Percentiles rank a stretch among this genome's conserved stretches.
These are phyloP conservation scores for Kwoniella sp. DNA, from an alignment of 768 basidiomycete genomes.

Conservation along the genomic window DNA sequence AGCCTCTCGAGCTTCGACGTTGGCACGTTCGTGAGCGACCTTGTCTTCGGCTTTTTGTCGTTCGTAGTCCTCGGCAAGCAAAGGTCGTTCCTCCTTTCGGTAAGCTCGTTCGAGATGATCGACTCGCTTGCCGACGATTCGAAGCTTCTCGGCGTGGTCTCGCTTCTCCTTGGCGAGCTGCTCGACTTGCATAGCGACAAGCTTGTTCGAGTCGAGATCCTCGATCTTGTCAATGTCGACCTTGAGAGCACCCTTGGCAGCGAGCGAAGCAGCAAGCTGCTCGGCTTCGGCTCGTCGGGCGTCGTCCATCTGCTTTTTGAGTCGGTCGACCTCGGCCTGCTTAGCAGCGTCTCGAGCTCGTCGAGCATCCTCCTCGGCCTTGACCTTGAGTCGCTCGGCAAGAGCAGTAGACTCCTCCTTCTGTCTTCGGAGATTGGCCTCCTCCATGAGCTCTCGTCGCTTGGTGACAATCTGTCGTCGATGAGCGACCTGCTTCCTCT, in stretches of 20 bases:
- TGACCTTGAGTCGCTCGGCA: constrained; percentile 66
- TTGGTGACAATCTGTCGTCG: constrained; percentile 80
- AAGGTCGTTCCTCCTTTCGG: constrained; percentile 86
- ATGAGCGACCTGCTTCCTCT: constrained; percentile 59
- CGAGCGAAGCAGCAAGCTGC: constrained; percentile 80
- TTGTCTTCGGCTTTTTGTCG: constrained; percentile 78
- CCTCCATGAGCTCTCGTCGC: constrained; percentile 79
- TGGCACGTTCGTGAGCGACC: constrained; percentile 66
- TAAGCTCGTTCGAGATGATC: constrained; percentile 94
- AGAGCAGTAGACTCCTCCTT: constrained; percentile 81
- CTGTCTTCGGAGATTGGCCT: constrained; percentile 80
- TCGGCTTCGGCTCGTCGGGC: constrained; percentile 79
- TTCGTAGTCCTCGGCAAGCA: constrained; percentile 83
- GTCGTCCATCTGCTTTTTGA: constrained; percentile 65
- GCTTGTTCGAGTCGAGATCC: constrained; percentile 76
- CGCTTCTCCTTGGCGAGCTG: constrained; percentile 97
- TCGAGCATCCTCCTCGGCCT: constrained; percentile 67
- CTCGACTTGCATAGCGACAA: constrained; percentile 87
- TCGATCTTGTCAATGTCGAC: constrained; percentile 77
- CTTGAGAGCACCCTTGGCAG: constrained; percentile 72
- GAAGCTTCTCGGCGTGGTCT: constrained; percentile 76
- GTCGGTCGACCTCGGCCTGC: constrained; percentile 61
- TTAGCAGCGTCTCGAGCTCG: constrained; percentile 67
- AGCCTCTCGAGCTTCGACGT: constrained; percentile 64
- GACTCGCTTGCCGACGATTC: constrained; percentile 81